Evolutionary conservation across 345 rosid species (phyloP), one percentile per base, ranked within the genome.

Genomic region (Turritis glabra): DNA sequence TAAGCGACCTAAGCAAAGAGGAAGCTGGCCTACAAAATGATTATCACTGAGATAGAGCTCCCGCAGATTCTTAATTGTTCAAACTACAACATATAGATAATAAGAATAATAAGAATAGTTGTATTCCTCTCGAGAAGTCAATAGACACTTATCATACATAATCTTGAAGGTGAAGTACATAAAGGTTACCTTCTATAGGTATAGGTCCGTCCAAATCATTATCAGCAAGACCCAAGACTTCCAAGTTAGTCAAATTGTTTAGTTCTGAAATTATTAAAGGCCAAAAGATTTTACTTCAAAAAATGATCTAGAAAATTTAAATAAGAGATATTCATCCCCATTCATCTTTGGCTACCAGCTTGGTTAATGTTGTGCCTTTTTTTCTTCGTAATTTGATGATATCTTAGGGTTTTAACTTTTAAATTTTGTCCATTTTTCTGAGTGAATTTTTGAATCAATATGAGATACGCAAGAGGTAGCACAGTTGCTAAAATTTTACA

Each of bases 1-100:
- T 19, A 59, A 23, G 35, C 58, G n/a, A 46, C 37, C 56, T 33
- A 72, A 15, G 27, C 62, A 72, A 3, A 26, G 10, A 37, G 76
- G 76, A 61, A 72, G 29, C 3, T 61, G 41, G 11, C 69, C 69
- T 1, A 12, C 30, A 19, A 50, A 14, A 35, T 37, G 0, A 18
- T 72, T 72, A 14, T 0, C n/a, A 0, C 53, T 17, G 4, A 72
- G 76, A 51, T 72, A 5, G 41, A 72, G 52, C 52, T 61, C 69
- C 14, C 15, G 51, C 30, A 72, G 21, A 48, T 72, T 61, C 69
- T 48, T 72, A 59, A 72, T 59, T 46, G 8, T 8, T 17, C 51
- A 46, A 17, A 46, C 1, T 1, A 18, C 22, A 0, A 12, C 23
- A 46, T 2, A 17, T 17, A 46, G 3, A 15, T 43, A n/a, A 15